Evolutionary conservation across 768 basidiomycete genomes (phyloP), one percentile per base, ranked within the genome.

Genomic region (Lactifluus subvellereus): DNA sequence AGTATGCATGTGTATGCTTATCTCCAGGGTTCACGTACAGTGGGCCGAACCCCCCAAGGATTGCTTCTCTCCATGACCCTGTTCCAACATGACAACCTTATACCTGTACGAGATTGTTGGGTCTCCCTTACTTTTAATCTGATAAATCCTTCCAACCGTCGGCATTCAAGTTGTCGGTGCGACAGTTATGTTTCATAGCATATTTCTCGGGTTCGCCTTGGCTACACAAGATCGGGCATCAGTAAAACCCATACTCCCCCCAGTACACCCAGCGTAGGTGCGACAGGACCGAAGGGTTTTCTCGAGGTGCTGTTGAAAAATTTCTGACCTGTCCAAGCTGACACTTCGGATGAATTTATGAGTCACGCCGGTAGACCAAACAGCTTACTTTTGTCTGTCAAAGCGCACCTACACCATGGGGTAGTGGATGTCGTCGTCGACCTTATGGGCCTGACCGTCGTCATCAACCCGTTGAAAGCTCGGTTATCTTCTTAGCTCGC

Each of bases 381-480:
- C 68, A 84, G 84, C 66, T 63, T 79, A 0, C 74, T 81, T 14
- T 71, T 69, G 40, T 86, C 89, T 62, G 74, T 90, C 22, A 76
- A 71, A 32, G 79, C 84, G 0, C 89, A 91, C 71, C 73, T 91
- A 32, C 80, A 80, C 62, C 86, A 89, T 62, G 83, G 82, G 0
- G 80, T 82, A 68, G 74, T 82, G 57, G 89, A 95, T 69, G 77
- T 94, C 14, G 80, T 84, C 27, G 70, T 78, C 35, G 85, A 84
- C 68, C 75, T 98, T 45, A 77, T 96, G 35, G 88, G 90, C 0
- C 85, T 96, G 70, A 94, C 95, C 0, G 84, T 96, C 18, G 75
- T 91, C 30, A 94, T 96, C 72, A 98, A 98, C 73, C 83, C 91
- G 7, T 71, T 89, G 89, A 88, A 67, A 60, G 84, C 75, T 2